Evolutionary conservation across 371 early-diverging fungal genomes (phyloP).

Genomic region (Circinella umbellata): DNA sequence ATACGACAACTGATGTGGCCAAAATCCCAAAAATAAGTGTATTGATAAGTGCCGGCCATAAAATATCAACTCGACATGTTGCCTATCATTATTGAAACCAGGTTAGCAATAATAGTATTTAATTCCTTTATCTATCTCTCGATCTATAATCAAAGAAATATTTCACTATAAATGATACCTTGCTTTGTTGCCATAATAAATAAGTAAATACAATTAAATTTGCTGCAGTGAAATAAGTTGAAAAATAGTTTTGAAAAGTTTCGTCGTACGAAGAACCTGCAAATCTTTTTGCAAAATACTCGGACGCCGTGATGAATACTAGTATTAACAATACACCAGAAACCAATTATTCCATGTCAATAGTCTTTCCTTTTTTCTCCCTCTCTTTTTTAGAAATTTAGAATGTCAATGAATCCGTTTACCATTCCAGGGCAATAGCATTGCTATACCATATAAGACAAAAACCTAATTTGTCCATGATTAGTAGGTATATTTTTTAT

Average conservation of each 20-base stretch:
- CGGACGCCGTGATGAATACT: slow-evolving; percentile 81
- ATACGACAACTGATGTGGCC: slow-evolving; percentile 36
- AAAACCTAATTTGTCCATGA: slow-evolving; percentile 55
- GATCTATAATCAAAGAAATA: too few species aligned
- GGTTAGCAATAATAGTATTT: not conserved
- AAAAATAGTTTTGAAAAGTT: slow-evolving; percentile 81
- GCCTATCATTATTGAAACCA: slow-evolving; percentile 17
- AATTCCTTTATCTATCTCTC: too few species aligned
- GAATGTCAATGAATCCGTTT: not conserved
- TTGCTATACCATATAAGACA: slow-evolving; percentile 73
- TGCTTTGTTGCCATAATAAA: slow-evolving; percentile 66
- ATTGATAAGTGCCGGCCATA: slow-evolving; percentile 37
- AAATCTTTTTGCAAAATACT: slow-evolving; percentile 72
- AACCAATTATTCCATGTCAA: not conserved
- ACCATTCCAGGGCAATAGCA: slow-evolving; percentile 86
- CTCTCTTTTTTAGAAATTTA: too few species aligned
- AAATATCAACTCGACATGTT: slow-evolving; percentile 27
- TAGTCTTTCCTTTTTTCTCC: slow-evolving; percentile 13
- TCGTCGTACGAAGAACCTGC: slow-evolving; percentile 60
- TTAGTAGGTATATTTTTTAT: slow-evolving; percentile 3
- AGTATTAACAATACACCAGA: not conserved
- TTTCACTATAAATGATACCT: slow-evolving; percentile 38
- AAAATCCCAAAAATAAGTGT: slow-evolving; percentile 40
- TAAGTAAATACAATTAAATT: slow-evolving; percentile 61
- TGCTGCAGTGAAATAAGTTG: slow-evolving; percentile 64